These are phyloP conservation scores for Xerocomus brunneocitrinus DNA, from an alignment of 768 basidiomycete species.

Conservation along the genomic window DNA sequence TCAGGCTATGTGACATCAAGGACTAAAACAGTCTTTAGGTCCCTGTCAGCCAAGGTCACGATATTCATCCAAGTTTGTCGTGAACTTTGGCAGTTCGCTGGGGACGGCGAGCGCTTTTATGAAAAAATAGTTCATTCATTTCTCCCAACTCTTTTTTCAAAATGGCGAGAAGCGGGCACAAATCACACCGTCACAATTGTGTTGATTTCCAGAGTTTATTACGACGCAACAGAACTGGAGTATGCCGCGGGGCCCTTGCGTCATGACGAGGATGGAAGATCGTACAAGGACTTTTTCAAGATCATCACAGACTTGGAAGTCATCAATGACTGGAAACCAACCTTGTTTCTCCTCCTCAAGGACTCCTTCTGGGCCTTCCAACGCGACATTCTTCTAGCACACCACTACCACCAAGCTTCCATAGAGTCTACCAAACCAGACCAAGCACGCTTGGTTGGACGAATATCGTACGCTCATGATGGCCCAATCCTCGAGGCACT, in stretches of 20 bases:
- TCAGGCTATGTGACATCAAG: slow-evolving; percentile 74
- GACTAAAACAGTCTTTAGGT: slow-evolving; percentile 88
- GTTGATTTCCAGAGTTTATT: slow-evolving; percentile 88
- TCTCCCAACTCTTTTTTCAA: slow-evolving; percentile 80
- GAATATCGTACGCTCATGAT: slow-evolving; percentile 83
- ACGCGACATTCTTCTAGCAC: slow-evolving; percentile 83
- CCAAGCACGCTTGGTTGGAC: slow-evolving; percentile 68
- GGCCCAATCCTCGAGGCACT: slow-evolving; percentile 94
- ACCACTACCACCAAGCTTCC: slow-evolving; percentile 76
- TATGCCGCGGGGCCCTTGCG: slow-evolving; percentile 82
- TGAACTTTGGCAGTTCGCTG: slow-evolving; percentile 95
- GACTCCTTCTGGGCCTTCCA: slow-evolving; percentile 89
- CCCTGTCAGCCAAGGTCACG: slow-evolving; percentile 85
- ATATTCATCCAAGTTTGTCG: slow-evolving; percentile 96
- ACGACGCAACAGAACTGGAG: slow-evolving; percentile 73
- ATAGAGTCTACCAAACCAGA: slow-evolving; percentile 42
- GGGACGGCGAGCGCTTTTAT: slow-evolving; percentile 91
- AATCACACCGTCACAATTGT: slow-evolving; percentile 95
- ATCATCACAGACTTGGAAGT: slow-evolving; percentile 92
- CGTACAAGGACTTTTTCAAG: slow-evolving; percentile 97
- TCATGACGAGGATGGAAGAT: slow-evolving; percentile 66
- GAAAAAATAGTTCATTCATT: slow-evolving; percentile 99
- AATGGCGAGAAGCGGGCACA: slow-evolving; percentile 80
- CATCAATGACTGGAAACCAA: slow-evolving; percentile 81
- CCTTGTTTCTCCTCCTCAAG: slow-evolving; percentile 79